phyloP scores from a whole-genome alignment of 352 stramenopile species.

The Pythium sp. region DNA sequence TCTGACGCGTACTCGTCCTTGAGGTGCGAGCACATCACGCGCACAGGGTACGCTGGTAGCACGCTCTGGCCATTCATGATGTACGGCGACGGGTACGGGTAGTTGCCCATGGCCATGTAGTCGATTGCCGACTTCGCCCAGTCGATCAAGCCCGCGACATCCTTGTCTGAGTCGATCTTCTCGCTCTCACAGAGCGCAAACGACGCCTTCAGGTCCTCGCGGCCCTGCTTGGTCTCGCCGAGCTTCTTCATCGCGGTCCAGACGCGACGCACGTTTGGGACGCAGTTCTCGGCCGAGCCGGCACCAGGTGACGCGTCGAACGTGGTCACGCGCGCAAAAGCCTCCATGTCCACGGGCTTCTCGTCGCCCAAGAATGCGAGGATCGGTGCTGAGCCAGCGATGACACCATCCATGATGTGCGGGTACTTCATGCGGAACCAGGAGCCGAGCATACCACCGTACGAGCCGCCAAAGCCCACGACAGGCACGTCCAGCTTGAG shows the following conservation, averaged over 20 bases:
- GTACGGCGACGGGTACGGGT: conserved; percentile 95
- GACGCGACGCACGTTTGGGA: conserved; percentile 69
- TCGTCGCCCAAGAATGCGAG: conserved; percentile 63
- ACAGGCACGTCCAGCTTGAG: conserved; percentile 62
- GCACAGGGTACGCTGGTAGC: conserved; percentile 90
- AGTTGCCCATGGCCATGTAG: conserved; percentile 95
- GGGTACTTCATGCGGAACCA: conserved; percentile 95
- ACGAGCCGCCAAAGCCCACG: conserved; percentile 91
- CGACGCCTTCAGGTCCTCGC: conserved; percentile 30
- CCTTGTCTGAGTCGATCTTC: conserved; percentile 37
- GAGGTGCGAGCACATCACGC: conserved; percentile 79
- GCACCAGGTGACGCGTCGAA: conserved; percentile 68
- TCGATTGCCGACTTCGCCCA: conserved; percentile 83
- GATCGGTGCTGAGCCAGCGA: conserved; percentile 91
- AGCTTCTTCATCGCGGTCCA: conserved; percentile 64
- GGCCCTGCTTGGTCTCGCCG: conserved; percentile 41
- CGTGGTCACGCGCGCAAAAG: conserved; percentile 49
- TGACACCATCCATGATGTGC: conserved; percentile 81
- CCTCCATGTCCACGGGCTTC: conserved; percentile 61
- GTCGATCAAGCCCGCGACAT: conserved; percentile 55
- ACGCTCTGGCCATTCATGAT: conserved; percentile 86
- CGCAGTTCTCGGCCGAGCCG: conserved; percentile 65
- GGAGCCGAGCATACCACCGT: conserved; percentile 92
- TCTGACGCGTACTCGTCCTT: conserved; percentile 31
- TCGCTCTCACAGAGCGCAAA: conserved; percentile 57